Percentiles rank a stretch among this genome's conserved stretches.
phyloP scores from a whole-genome alignment of 139 green algal genomes.

The Coelastrella sp. region DNA sequence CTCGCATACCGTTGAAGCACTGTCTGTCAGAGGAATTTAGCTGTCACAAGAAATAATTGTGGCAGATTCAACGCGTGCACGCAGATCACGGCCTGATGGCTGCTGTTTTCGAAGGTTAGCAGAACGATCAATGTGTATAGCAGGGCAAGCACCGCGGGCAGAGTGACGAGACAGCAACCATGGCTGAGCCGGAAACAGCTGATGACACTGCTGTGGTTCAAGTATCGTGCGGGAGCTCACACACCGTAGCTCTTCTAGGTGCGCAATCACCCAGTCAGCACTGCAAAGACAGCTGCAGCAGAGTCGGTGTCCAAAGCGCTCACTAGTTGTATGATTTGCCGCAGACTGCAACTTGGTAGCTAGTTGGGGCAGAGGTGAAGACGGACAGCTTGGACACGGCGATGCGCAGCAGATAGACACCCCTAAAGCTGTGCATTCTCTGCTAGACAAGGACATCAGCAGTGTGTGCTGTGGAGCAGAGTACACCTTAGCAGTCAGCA shows the following conservation, averaged over 20 bases:
- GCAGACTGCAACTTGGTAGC: conserved; percentile 66
- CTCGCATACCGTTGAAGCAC: too few species aligned
- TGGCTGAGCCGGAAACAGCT: conserved; percentile 10
- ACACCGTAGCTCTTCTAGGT: conserved; percentile 60
- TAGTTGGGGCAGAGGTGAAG: conserved; percentile 87
- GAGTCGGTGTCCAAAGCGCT: not conserved
- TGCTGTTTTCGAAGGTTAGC: too few species aligned
- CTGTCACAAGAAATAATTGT: too few species aligned
- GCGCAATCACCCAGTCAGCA: not conserved
- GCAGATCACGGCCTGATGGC: too few species aligned
- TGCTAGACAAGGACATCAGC: conserved; percentile 61
- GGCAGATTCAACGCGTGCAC: too few species aligned
- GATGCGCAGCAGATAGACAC: conserved; percentile 66
- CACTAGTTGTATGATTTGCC: not conserved
- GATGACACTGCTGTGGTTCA: conserved; percentile 9
- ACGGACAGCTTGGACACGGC: conserved; percentile 83
- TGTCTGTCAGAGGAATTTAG: too few species aligned
- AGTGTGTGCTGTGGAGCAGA: conserved; percentile 85
- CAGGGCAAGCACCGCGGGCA: too few species aligned
- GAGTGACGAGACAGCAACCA: not conserved
- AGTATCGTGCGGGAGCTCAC: conserved; percentile 56
- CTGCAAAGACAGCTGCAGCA: not conserved
- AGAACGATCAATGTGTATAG: too few species aligned
- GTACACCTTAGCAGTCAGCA: conserved; percentile 81
- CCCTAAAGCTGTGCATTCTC: conserved; percentile 63